Evolutionary conservation across 495 filamentous ascomycete species (phyloP), one percentile per base, ranked within the genome.

Genomic region (Penicillium odoratum): DNA sequence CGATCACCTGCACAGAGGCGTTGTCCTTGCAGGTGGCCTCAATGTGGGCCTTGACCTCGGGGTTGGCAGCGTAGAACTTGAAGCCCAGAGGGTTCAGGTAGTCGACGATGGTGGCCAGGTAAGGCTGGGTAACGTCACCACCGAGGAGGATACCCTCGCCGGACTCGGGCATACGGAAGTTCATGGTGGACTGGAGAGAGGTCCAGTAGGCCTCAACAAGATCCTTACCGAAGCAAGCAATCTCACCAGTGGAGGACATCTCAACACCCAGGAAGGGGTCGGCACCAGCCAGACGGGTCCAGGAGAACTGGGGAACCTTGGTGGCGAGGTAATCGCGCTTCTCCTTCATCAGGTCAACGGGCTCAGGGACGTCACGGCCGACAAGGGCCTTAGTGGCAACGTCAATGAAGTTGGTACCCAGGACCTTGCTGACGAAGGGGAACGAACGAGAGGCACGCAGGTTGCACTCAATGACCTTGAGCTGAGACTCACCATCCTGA

Each of bases 391-490:
- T 93, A 69, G 93, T 96, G 51, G 94, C 94, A 56, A 95, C 85
- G 59, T 98, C 93, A 60, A 98, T 93, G 82, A 98, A 97, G 83
- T 98, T 97, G 60, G 85, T 90, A 56, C 94, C 94, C 49, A 98
- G 83, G 29, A 97, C 94, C 78, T 98, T 98, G 83, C 87, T 92
- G 69, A 92, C 90, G 73, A 98, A 98, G 65, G 94, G 94, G 85
- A 98, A 97, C 3, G 93, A 97, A 40, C 93, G 92, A 47, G 93
- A 98, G 44, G 94, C 94, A 64, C 93, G 94, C 60, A 98, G 88
- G 71, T 98, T 98, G 81, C 93, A 98, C 78, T 98, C 93, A 61
- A 98, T 98, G 64, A 97, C 93, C 80, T 98, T 98, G 48, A 98
- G 83, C 50, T 78, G 73, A 18, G 88, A 84, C 62, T 89, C 83